Conservation (phyloP, 371 early-diverging fungal genomes). For the Umbelopsis sp. region DNA sequence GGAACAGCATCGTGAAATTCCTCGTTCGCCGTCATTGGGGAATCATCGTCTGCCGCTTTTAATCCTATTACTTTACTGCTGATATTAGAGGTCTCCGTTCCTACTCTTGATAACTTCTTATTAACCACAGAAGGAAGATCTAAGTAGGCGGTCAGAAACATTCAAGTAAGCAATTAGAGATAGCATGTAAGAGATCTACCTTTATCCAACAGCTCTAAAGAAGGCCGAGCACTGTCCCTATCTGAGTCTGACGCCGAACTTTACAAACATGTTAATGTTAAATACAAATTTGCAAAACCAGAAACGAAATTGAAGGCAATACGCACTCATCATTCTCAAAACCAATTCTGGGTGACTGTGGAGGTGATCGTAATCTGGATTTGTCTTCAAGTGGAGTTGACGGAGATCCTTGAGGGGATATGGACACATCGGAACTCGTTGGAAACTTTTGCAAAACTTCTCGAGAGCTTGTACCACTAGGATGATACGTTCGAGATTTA, state of each 20-base stretch:
- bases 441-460: neutral
- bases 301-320: neutral
- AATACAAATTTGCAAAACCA: neutral
- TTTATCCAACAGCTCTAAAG: neutral
- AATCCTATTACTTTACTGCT: neutral
- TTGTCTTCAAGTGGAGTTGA: neutral
- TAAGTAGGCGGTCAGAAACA: neutral
- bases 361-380: neutral
- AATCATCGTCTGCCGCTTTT: neutral
- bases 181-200: neutral
- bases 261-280: too few relatives aligned
- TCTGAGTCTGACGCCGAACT: conserved; percentile 3
- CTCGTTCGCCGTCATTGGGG: neutral
- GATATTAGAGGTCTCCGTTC: neutral
- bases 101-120: neutral
- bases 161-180: neutral
- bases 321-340: neutral
- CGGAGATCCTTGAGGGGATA: neutral
- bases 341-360: neutral
- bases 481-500: neutral
- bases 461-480: neutral
- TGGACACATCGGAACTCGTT: neutral
- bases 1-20: neutral
- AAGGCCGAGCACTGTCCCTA: neutral
- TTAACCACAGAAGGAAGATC: neutral